phyloP scores from a whole-genome alignment of 2,329 filamentous ascomycete genomes.

The Aureobasidium pullulans region DNA sequence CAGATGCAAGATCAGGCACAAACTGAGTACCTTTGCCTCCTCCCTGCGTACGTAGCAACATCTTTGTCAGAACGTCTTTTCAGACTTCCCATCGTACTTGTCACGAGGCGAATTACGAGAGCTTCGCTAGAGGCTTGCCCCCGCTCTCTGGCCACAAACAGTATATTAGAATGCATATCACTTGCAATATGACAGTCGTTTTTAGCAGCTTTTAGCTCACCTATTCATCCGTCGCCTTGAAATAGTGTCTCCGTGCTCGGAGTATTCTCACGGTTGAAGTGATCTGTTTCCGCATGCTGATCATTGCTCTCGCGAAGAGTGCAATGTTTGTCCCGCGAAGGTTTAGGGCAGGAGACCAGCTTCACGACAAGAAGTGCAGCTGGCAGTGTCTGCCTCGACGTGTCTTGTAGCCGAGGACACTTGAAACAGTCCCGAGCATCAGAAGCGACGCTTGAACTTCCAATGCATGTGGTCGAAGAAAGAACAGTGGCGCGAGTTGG shows the following conservation, averaged over 20 bases:
- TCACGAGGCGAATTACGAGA: neutral
- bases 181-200: neutral
- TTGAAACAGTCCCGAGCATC: no score
- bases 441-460: neutral
- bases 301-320: neutral
- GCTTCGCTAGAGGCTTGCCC: neutral
- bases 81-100: neutral
- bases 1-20: neutral
- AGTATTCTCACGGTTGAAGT: neutral
- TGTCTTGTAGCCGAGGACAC: no score
- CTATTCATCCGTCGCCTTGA: neutral
- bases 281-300: neutral
- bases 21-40: neutral
- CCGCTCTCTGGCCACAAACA: slow-evolving; percentile 3
- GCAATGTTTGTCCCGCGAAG: neutral
- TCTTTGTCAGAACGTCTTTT: neutral
- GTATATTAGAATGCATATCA: slow-evolving; percentile 9
- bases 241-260: neutral
- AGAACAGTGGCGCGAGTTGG: neutral
- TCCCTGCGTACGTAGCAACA: neutral
- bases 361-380: neutral
- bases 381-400: neutral
- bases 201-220: neutral
- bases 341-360: neutral
- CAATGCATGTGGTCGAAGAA: neutral